A percentile compares a stretch with the other conserved stretches of the same genome.
phyloP scores from a whole-genome alignment of 129 eudicot genomes.

The Ambrosia trifida region DNA sequence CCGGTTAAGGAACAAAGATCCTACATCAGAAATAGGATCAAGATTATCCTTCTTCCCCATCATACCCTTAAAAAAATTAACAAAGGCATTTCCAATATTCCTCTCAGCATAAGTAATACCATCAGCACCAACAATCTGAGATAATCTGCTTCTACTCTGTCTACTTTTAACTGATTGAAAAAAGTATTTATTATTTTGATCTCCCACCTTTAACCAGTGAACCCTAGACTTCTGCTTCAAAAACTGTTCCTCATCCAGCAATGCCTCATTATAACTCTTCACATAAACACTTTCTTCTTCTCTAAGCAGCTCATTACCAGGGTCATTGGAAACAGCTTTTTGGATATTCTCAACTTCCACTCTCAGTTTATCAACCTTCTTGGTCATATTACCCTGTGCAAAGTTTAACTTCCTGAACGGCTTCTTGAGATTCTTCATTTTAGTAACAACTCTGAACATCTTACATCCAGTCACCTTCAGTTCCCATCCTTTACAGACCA shows the following conservation, averaged over 20 bases:
- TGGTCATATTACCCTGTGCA: neutral
- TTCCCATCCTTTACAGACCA: accelerated
- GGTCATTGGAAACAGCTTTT: neutral
- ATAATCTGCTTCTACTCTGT: neutral
- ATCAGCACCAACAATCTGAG: accelerated
- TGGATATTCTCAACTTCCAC: neutral
- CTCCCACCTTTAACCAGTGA: neutral
- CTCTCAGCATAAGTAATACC: neutral
- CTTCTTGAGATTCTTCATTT: neutral
- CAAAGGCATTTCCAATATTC: neutral
- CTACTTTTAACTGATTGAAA: neutral
- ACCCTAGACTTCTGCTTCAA: neutral
- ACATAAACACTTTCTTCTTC: accelerated
- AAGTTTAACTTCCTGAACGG: neutral
- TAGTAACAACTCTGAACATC: neutral
- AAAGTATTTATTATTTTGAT: neutral
- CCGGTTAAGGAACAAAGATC: neutral
- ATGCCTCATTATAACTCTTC: neutral
- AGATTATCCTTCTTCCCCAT: neutral
- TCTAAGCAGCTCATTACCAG: neutral
- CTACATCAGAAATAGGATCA: neutral
- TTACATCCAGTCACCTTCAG: accelerated
- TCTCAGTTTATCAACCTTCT: neutral
- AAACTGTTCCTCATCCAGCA: neutral
- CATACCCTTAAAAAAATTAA: neutral